Conservation (phyloP, 2,329 filamentous ascomycete genomes). For the Aureobasidium pullulans region DNA sequence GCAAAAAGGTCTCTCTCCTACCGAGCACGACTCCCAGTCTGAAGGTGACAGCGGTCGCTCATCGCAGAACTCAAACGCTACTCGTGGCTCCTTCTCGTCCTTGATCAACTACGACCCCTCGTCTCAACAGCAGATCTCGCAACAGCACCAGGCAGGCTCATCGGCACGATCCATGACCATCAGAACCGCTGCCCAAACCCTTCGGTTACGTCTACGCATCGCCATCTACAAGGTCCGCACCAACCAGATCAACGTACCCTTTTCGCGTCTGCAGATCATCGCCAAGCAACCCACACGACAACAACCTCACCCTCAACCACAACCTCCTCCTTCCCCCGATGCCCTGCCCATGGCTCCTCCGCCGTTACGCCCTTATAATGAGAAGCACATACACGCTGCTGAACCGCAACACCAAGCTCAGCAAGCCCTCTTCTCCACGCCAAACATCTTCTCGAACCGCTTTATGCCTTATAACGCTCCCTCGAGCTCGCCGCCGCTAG, state of each 20-base stretch:
- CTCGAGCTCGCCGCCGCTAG: slow-evolving; percentile 6
- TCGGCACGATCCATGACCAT: background rate
- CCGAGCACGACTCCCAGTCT: slow-evolving; percentile 13
- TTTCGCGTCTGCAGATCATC: slow-evolving; percentile 45
- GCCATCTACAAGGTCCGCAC: slow-evolving; percentile 70
- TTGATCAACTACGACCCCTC: slow-evolving; percentile 41
- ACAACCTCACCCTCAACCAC: background rate
- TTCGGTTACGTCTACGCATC: slow-evolving; percentile 61
- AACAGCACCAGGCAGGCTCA: background rate
- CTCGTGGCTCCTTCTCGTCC: slow-evolving; percentile 38
- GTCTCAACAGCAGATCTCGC: slow-evolving; percentile 27
- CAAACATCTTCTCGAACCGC: slow-evolving; percentile 12
- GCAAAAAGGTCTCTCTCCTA: slow-evolving; percentile 19
- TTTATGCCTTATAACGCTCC: slow-evolving; percentile 9
- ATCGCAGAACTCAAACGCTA: slow-evolving; percentile 23
- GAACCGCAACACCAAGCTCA: background rate
- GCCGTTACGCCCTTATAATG: background rate
- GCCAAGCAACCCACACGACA: slow-evolving; percentile 4
- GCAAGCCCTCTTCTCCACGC: slow-evolving; percentile 5
- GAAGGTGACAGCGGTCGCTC: slow-evolving; percentile 18
- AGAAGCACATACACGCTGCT: background rate
- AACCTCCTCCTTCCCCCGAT: background rate
- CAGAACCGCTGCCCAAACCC: slow-evolving; percentile 49
- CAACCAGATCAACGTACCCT: slow-evolving; percentile 59
- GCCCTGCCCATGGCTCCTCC: slow-evolving; percentile 9